A percentile compares a stretch with the other conserved stretches of the same genome.
Evolutionary conservation across 192 early-diverging fungal species (phyloP).

Genomic region (Chytriomyces confervae): DNA sequence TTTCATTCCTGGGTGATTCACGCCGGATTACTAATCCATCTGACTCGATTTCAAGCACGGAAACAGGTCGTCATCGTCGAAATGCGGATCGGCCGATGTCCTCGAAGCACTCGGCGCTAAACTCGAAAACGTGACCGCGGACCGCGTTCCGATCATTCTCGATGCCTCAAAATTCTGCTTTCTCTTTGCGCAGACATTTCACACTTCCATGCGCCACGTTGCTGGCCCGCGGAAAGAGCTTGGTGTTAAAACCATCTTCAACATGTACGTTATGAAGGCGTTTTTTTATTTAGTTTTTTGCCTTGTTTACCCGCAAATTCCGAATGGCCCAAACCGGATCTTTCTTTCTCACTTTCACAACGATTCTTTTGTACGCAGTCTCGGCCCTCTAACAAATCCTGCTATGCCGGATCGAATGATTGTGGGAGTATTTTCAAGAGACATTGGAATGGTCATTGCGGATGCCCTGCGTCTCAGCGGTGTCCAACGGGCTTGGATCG

Average conservation of each 20-base stretch:
- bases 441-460: slow-evolving; percentile 81
- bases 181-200: slow-evolving; percentile 88
- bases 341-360: neutral
- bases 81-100: slow-evolving; percentile 92
- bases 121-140: slow-evolving; percentile 69
- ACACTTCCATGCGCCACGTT: slow-evolving; percentile 87
- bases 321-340: neutral
- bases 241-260: slow-evolving; percentile 93
- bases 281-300: slow-evolving; percentile 11
- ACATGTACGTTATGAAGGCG: slow-evolving; percentile 55
- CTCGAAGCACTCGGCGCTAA: slow-evolving; percentile 84
- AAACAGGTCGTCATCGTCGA: slow-evolving; percentile 88
- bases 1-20: neutral
- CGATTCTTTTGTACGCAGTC: slow-evolving; percentile 33
- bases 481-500: slow-evolving; percentile 83
- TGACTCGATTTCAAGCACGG: slow-evolving; percentile 69
- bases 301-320: neutral
- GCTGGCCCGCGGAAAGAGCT: slow-evolving; percentile 80
- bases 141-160: slow-evolving; percentile 70
- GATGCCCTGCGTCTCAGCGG: slow-evolving; percentile 81
- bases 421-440: slow-evolving; percentile 87
- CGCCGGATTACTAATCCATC: neutral
- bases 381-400: slow-evolving; percentile 93
- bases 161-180: slow-evolving; percentile 78
- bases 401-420: slow-evolving; percentile 80